Conservation (phyloP, 495 filamentous ascomycete species). For the Tuber indicum region DNA sequence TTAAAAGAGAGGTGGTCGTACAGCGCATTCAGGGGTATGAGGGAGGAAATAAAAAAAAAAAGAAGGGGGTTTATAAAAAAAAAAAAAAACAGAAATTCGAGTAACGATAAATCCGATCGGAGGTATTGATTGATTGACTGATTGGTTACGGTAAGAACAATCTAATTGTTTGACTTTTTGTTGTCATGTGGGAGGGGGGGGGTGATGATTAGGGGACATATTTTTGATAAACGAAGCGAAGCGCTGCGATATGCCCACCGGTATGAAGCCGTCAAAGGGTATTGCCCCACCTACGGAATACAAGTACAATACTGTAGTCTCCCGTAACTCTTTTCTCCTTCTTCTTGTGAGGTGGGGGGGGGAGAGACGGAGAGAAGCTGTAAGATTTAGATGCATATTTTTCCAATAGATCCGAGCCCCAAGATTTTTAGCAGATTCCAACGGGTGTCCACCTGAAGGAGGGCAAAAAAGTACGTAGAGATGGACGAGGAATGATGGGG, state of each 20-base stretch:
- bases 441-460: slow-evolving; percentile 23
- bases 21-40: neutral
- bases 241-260: neutral
- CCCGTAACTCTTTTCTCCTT: neutral
- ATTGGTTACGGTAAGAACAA: neutral
- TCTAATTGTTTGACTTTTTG: neutral
- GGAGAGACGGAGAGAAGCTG: slow-evolving; percentile 3
- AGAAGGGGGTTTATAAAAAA: neutral
- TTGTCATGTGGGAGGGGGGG: neutral
- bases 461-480: neutral
- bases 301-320: neutral
- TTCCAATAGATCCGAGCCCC: slow-evolving; percentile 24
- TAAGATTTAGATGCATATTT: slow-evolving; percentile 16
- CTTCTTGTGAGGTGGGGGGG: slow-evolving; percentile 27
- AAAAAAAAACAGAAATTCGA: neutral
- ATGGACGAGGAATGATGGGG: neutral
- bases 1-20: neutral
- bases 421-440: slow-evolving; percentile 27
- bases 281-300: neutral
- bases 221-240: slow-evolving; percentile 1
- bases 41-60: neutral
- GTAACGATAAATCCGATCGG: neutral
- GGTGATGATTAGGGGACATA: neutral
- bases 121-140: neutral
- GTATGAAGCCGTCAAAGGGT: neutral